A percentile compares a stretch with the other conserved stretches of the same genome.
phyloP scores from a whole-genome alignment of 345 rosid species.

The Gossypium raimondii region DNA sequence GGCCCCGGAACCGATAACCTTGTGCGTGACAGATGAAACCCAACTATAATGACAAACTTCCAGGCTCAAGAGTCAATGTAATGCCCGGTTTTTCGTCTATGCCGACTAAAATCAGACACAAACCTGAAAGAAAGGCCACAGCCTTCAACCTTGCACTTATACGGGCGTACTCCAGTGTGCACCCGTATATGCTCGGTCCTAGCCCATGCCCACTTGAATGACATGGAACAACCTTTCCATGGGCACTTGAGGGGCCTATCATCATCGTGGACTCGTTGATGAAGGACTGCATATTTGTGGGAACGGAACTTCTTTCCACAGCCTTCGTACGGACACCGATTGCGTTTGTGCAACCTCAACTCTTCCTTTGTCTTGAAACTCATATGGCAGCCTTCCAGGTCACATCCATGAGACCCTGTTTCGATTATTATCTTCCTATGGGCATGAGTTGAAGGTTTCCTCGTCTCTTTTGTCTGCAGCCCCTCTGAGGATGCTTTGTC shows the following conservation, averaged over 20 bases:
- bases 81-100: constrained; percentile 91
- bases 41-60: constrained; percentile 13
- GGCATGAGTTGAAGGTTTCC: constrained; percentile 26
- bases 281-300: constrained; percentile 74
- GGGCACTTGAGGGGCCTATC: constrained; percentile 82
- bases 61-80: constrained; percentile 40
- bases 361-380: constrained; percentile 67
- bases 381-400: constrained; percentile 83
- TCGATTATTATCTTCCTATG: constrained; percentile 31
- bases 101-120: constrained; percentile 91
- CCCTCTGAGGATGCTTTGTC: constrained; percentile 29
- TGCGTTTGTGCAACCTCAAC: constrained; percentile 61
- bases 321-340: constrained; percentile 73
- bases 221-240: constrained; percentile 86
- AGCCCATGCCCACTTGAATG: constrained; percentile 99
- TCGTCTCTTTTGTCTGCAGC: constrained; percentile 33
- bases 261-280: constrained; percentile 89
- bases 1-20: background rate
- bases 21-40: background rate
- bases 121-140: constrained; percentile 89
- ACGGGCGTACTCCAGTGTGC: constrained; percentile 92
- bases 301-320: constrained; percentile 81
- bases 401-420: constrained; percentile 48
- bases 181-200: constrained; percentile 95
- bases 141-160: constrained; percentile 71